phyloP scores from a whole-genome alignment of 257 asterid species.

The Petrea volubilis region DNA sequence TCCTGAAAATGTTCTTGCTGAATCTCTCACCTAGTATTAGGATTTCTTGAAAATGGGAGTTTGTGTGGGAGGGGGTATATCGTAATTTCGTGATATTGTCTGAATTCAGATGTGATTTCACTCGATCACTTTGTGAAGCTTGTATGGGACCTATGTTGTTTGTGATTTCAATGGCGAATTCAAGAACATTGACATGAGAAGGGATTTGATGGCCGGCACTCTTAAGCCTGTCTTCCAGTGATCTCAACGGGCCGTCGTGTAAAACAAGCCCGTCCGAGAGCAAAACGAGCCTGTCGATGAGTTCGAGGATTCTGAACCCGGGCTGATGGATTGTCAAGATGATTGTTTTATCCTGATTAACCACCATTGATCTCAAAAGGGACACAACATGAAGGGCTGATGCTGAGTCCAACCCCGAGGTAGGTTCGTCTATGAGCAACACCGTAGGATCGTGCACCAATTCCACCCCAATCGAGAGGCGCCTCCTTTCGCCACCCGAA shows the following conservation, averaged over 20 bases:
- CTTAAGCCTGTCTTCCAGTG: conserved; percentile 51
- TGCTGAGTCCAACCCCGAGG: conserved; percentile 84
- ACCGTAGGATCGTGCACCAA: conserved; percentile 73
- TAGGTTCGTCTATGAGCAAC: conserved; percentile 75
- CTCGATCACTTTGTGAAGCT: conserved; percentile 27
- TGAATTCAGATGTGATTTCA: conserved; percentile 2
- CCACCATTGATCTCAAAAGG: conserved; percentile 54
- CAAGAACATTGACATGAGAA: conserved; percentile 68
- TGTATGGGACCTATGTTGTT: conserved; percentile 23
- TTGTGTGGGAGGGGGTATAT: conserved; percentile 30
- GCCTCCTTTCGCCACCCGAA: conserved; percentile 86
- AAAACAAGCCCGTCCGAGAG: conserved; percentile 58
- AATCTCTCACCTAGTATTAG: conserved; percentile 62
- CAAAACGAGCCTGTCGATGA: conserved; percentile 63
- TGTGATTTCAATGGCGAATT: conserved; percentile 65
- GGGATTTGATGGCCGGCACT: conserved; percentile 53
- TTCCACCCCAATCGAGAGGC: conserved; percentile 87
- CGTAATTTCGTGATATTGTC: background rate
- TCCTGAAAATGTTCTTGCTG: conserved; percentile 67
- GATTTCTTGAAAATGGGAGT: conserved; percentile 48
- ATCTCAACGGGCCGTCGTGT: conserved; percentile 58
- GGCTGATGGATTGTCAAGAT: conserved; percentile 89
- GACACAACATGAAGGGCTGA: conserved; percentile 73
- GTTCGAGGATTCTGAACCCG: conserved; percentile 73
- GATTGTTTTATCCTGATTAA: conserved; percentile 49